Base-by-base conservation (phyloP, 495 filamentous ascomycete species). In the Geoglossum glabrum region DNA sequence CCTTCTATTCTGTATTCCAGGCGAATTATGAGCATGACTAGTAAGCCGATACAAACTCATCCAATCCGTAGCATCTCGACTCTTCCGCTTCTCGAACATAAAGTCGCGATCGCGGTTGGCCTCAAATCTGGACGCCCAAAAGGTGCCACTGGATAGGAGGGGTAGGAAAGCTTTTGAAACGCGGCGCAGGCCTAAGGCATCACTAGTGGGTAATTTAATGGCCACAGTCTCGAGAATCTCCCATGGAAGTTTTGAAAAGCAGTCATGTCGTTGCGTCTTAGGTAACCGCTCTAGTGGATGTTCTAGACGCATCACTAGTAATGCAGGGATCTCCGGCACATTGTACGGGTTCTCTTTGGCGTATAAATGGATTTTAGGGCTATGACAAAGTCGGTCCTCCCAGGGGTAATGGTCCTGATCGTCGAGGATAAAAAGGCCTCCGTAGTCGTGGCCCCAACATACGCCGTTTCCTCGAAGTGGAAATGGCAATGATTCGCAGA, bases 121-220 rank as follows among this genome's bases (percentile, higher is more conserved):
- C 23, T 56, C 55, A 56, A 56, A 56, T 56, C 55, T 56, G 23
- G 55, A 56, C 43, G 55, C 55, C 55, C 55, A 56, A 56, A 56
- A 56, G 15, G 55, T 56, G 30, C 30, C 43, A 31, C 55, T 56
- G 31, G 45, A 56, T 36, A 56, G 30, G 27, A 56, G 15, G 27
- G 55, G 55, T 26, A 43, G 45, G 31, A 55, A 56, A 6, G 27
- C 28, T 56, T 40, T 38, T 28, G 55, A 56, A 40, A 56, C 33
- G 43, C 38, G 33, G 31, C 55, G 55, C 45, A 56, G 45, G 13
- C 55, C 31, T 26, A 56, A 33, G 33, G 55, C 55, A 36, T 56
- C 55, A 17, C 45, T 31, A 56, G 55, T 56, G 45, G 55, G 33
- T 21, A 56, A 45, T 56, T 40, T 21, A 30, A 45, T 45, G 38